Percentiles rank a stretch among this genome's conserved stretches.
phyloP scores from a whole-genome alignment of 1,139 yeast species.

The Saccharomyces hybrid region DNA sequence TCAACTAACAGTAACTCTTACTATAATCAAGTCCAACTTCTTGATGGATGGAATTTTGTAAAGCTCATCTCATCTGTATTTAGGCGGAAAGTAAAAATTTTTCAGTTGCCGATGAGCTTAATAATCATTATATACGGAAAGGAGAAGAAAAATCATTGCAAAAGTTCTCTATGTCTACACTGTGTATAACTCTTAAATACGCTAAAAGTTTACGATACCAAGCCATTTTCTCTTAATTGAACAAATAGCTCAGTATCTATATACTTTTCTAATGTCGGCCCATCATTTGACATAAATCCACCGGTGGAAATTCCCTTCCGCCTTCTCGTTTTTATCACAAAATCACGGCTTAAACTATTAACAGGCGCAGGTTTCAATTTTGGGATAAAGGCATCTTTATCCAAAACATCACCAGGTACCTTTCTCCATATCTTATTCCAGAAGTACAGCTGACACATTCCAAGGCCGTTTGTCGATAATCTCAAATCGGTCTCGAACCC shows the following conservation, averaged over 20 bases:
- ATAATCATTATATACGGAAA: not conserved
- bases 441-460: constrained; percentile 60
- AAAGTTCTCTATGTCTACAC: constrained; percentile 2
- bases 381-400: constrained; percentile 53
- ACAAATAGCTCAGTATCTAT: constrained; percentile 54
- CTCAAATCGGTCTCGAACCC: constrained; percentile 86
- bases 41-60: constrained; percentile 9
- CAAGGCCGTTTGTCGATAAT: constrained; percentile 70
- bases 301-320: constrained; percentile 68
- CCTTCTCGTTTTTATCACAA: constrained; percentile 78
- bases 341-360: constrained; percentile 74
- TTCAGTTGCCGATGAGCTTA: not conserved
- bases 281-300: constrained; percentile 56
- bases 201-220: constrained; percentile 15
- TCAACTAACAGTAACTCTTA: not conserved
- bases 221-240: constrained; percentile 46
- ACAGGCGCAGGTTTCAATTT: constrained; percentile 68
- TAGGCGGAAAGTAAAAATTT: constrained; percentile 1
- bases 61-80: constrained; percentile 17
- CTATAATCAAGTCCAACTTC: not conserved
- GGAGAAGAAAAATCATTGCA: constrained; percentile 1
- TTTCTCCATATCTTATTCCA: constrained; percentile 52
- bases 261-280: constrained; percentile 64
- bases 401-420: constrained; percentile 92
- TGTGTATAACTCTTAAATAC: not conserved